Evolutionary conservation across 2,329 filamentous ascomycete genomes (phyloP).

Genomic region (Microsporum audouinii): DNA sequence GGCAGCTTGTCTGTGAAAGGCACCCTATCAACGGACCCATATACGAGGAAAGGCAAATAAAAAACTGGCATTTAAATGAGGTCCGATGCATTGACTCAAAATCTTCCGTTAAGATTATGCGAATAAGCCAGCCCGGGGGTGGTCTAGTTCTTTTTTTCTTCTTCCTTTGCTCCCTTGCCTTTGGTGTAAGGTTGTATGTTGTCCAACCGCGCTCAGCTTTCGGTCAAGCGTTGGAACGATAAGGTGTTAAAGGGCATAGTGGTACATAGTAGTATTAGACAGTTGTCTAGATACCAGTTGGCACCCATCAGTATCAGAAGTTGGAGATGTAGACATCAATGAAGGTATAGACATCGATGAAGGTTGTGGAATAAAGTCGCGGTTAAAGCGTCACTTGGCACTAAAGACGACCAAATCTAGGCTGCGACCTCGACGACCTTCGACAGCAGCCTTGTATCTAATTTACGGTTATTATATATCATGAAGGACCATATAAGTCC

Average conservation of each 20-base stretch:
- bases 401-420: too few species aligned
- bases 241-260: neutral
- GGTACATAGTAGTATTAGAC: neutral
- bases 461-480: too few species aligned
- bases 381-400: too few species aligned
- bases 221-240: neutral
- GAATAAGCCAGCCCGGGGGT: neutral
- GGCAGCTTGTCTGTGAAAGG: neutral
- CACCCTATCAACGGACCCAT: neutral
- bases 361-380: too few species aligned
- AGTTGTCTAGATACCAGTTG: neutral
- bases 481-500: too few species aligned
- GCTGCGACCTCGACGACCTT: too few species aligned
- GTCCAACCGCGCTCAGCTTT: neutral
- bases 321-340: too few species aligned
- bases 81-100: neutral
- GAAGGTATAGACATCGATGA: too few species aligned
- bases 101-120: neutral
- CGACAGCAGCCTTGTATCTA: too few species aligned
- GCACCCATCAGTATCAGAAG: neutral
- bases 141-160: neutral
- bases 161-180: neutral
- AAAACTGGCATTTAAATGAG: neutral
- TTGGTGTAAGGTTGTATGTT: neutral
- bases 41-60: neutral